Conservation (phyloP, 163 green algal genomes). For the Trebouxia gelatinosa region DNA sequence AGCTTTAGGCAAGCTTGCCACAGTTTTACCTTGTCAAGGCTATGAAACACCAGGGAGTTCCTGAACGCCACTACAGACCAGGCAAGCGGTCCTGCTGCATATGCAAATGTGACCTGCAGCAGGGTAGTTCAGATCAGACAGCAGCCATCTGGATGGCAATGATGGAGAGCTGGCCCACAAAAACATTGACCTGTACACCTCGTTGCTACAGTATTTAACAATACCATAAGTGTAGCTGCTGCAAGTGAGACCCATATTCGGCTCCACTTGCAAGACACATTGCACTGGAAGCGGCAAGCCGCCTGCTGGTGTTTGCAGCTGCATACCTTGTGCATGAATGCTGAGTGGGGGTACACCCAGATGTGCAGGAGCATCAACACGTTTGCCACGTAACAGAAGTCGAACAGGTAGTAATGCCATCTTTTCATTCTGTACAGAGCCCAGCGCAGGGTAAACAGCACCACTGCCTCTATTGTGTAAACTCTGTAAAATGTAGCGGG, state of each 20-base stretch:
- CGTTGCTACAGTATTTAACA: too few relatives aligned
- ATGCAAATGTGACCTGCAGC: slow-evolving; percentile 76
- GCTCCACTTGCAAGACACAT: too few relatives aligned
- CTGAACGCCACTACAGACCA: slow-evolving; percentile 81
- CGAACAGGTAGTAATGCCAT: slow-evolving; percentile 72
- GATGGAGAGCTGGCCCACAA: too few relatives aligned
- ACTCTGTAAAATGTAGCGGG: slow-evolving; percentile 72
- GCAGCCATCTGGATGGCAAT: too few relatives aligned
- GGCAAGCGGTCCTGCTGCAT: slow-evolving; percentile 70
- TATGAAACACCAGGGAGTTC: slow-evolving; percentile 83
- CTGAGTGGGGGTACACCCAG: slow-evolving; percentile 58
- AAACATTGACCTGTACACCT: too few relatives aligned
- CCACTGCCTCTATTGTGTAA: slow-evolving; percentile 56
- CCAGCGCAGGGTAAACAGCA: slow-evolving; percentile 47
- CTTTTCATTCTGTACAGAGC: slow-evolving; percentile 43
- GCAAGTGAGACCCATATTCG: too few relatives aligned
- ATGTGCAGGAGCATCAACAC: slow-evolving; percentile 56
- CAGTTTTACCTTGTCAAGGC: slow-evolving; percentile 81
- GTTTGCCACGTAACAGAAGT: slow-evolving; percentile 68
- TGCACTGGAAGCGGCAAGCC: too few relatives aligned
- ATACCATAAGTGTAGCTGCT: too few relatives aligned
- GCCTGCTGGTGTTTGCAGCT: too few relatives aligned
- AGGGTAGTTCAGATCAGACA: neutral
- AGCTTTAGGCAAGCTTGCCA: too few relatives aligned
- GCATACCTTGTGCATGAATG: slow-evolving; percentile 56